phyloP scores from a whole-genome alignment of 139 green algal species.

The Dunaliella sp. region DNA sequence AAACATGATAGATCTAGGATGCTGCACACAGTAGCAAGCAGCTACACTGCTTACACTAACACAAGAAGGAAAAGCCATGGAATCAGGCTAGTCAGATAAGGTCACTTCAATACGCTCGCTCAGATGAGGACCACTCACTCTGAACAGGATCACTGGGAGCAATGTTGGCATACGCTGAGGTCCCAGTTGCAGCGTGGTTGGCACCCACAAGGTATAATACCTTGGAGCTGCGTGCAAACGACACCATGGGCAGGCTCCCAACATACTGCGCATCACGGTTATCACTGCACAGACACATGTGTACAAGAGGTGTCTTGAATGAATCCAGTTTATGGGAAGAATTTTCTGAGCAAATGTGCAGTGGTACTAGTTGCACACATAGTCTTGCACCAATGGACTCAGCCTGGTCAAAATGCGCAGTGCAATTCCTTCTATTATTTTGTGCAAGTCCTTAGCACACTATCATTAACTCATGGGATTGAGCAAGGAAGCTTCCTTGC shows the following conservation, averaged over 20 bases:
- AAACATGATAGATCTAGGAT: neutral
- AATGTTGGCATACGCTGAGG: neutral
- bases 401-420: too few relatives aligned
- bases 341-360: neutral
- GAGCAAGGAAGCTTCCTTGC: too few relatives aligned
- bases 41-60: neutral
- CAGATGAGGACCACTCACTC: neutral
- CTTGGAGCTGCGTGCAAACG: neutral
- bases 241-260: neutral
- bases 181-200: neutral
- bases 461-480: too few relatives aligned
- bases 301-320: neutral
- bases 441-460: too few relatives aligned
- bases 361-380: neutral
- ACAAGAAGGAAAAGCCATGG: neutral
- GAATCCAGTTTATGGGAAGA: neutral
- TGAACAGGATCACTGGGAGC: neutral
- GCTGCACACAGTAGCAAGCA: neutral
- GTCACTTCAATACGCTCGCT: neutral
- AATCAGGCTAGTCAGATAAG: too few relatives aligned
- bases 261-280: neutral
- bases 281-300: neutral
- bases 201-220: neutral
- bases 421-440: too few relatives aligned
- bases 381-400: too few relatives aligned